Base-by-base conservation (phyloP, 2,329 filamentous ascomycete species). In the Trichoderma guizhouense region DNA sequence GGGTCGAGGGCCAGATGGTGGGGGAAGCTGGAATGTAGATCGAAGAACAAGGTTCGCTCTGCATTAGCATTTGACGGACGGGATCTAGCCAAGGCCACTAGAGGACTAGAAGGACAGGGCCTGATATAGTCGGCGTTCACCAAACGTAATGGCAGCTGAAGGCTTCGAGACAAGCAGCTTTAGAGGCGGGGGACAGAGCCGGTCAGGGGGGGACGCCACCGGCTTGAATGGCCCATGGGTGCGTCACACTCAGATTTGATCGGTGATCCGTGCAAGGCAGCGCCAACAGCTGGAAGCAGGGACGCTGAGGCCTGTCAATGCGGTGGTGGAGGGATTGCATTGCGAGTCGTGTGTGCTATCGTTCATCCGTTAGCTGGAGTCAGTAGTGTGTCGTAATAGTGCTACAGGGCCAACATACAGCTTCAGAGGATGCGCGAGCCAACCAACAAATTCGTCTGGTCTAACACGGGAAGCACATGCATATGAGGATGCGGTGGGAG, bases 191-290 rank as follows among this genome's bases (percentile, higher is more conserved):
- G 62, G 43, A 5, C 43, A 12, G 32, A 14, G 62, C 61, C 18
- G 60, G 12, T 63, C 7, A 7, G 26, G n/a, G 28, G 57, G 26
- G 55, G 26, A 28, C 11, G 57, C 57, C 57, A 60, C 57, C 47
- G 21, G 47, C 21, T 60, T 32, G 30, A 60, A 60, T 34, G 30
- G 15, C 30, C 30, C 39, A 15, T 60, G 55, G 18, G 18, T 34
- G 61, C 62, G 62, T 65, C 62, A 65, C 62, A 65, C 43, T 34
- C 28, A 65, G 43, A 65, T 65, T 34, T 26, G n/a, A 51, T 64
- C 36, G 15, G 61, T 64, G 61, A 32, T 64, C 61, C 12, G 61
- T 64, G 61, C 39, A 30, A 39, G 43, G 11, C 61, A 14, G 32
- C 3, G 24, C 61, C 61, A 64, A 64, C 61, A 51, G 61, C 18